Base-by-base conservation (phyloP, 164 flowering plant genomes). In the Piper longum region DNA sequence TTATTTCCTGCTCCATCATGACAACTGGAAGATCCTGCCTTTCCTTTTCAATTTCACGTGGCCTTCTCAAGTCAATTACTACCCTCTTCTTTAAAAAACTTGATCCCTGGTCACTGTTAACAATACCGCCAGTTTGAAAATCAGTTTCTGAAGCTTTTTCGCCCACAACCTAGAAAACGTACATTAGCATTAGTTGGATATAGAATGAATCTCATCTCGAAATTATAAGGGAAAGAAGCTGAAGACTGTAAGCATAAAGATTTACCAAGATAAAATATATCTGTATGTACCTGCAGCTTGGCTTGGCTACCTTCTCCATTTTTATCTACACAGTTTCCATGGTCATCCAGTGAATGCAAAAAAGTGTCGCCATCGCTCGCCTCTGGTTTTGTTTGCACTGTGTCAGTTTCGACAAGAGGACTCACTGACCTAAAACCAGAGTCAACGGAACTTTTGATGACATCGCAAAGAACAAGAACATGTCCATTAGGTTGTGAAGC, bases 1-100 rank as follows among this genome's bases (percentile, higher is more conserved):
- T 92, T 72, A 92, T 86, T 72, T 92, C 98, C 69, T 92, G 98
- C 82, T 92, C 98, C 96, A 86, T 85, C 98, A 87, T 89, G 57
- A 89, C 88, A 60, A 92, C 86, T 14, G 98, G 98, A 59, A 92
- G 96, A 75, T 79, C 88, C 61, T 69, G 81, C 70, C 98, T 79
- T 48, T 69, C 76, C 16, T 65, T 69, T 63, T 86, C 90, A 64
- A 92, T 78, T 60, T 85, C 96, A 60, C 59, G 68, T 62, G 96
- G 96, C 67, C 98, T 84, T 70, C 79, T 75, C 14, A 88, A 96
- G 75, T 74, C 87, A 66, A 93, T 88, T 41, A 89, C 82, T 55
- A 63, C 76, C 61, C 93, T 81, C 52, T 78, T 40, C 62, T 52
- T 56, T 43, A 57, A 26, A 70, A 72, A n/a, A 56, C 76, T 65